A percentile compares a stretch with the other conserved stretches of the same genome.
phyloP scores from a whole-genome alignment of 1,284 basidiomycete genomes.

The Polyporus tsugae region DNA sequence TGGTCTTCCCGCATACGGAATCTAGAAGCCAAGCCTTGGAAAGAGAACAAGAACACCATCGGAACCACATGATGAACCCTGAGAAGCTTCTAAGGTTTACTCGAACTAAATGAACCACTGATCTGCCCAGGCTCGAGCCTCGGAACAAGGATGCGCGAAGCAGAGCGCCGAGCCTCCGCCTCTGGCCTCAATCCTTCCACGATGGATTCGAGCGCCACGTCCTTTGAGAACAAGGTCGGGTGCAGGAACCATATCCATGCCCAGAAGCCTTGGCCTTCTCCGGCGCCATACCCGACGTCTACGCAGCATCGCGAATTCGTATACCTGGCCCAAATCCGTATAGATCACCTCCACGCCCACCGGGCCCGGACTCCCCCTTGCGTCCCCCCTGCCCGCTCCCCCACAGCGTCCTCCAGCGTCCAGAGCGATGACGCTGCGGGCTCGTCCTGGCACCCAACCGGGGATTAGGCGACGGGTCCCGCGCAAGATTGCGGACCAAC shows the following conservation, averaged over 20 bases:
- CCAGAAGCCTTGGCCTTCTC: neutral
- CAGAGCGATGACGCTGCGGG: neutral
- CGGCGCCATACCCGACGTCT: neutral
- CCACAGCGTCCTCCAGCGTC: neutral
- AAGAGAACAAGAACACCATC: neutral
- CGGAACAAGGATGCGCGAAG: neutral
- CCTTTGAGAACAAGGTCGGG: neutral
- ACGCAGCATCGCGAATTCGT: neutral
- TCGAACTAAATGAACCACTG: conserved; percentile 2
- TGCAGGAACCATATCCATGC: neutral
- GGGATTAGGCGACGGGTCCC: neutral
- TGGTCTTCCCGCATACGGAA: neutral
- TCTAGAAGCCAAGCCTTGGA: neutral
- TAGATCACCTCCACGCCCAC: neutral
- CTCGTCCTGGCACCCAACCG: neutral
- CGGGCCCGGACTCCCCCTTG: neutral
- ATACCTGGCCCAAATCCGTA: neutral
- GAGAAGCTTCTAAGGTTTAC: neutral
- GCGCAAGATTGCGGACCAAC: neutral
- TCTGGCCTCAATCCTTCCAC: neutral
- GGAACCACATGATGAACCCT: neutral
- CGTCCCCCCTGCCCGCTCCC: neutral
- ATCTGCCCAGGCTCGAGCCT: conserved; percentile 3
- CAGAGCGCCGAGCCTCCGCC: neutral
- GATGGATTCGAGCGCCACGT: neutral